Conservation (phyloP, 495 filamentous ascomycete genomes). For the Copromyces sp. region DNA sequence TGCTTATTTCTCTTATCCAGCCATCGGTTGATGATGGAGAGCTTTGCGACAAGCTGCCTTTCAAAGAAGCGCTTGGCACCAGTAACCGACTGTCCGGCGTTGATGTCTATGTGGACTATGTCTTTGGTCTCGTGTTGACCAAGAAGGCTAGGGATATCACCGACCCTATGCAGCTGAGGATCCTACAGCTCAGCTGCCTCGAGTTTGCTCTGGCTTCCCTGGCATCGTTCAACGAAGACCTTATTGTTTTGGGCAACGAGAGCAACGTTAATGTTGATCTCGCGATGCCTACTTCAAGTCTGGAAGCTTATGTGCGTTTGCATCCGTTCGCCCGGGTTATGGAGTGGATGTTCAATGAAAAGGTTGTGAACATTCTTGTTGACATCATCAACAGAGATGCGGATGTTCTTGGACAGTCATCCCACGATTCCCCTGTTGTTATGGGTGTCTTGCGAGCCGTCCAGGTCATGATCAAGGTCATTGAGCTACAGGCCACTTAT, state of each 20-base stretch:
- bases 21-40: slow-evolving; percentile 47
- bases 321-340: slow-evolving; percentile 89
- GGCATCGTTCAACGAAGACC: slow-evolving; percentile 79
- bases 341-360: slow-evolving; percentile 96
- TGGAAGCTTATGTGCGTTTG: slow-evolving; percentile 67
- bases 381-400: slow-evolving; percentile 63
- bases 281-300: slow-evolving; percentile 56
- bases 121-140: slow-evolving; percentile 62
- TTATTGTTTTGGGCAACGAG: slow-evolving; percentile 71
- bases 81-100: slow-evolving; percentile 74
- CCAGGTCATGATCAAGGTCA: slow-evolving; percentile 65
- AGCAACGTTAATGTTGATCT: slow-evolving; percentile 62
- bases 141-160: slow-evolving; percentile 48
- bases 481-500: slow-evolving; percentile 86
- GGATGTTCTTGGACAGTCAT: slow-evolving; percentile 51
- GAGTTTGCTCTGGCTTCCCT: slow-evolving; percentile 68
- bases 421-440: slow-evolving; percentile 64
- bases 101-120: slow-evolving; percentile 85
- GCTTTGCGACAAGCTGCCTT: slow-evolving; percentile 67
- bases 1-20: slow-evolving; percentile 57
- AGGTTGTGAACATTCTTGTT: slow-evolving; percentile 70
- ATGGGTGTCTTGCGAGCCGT: slow-evolving; percentile 63
- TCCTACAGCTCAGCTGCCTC: slow-evolving; percentile 68
- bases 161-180: slow-evolving; percentile 51
- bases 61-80: slow-evolving; percentile 79